phyloP scores from a whole-genome alignment of 2,329 filamentous ascomycete genomes.

The Colletotrichum navitas region DNA sequence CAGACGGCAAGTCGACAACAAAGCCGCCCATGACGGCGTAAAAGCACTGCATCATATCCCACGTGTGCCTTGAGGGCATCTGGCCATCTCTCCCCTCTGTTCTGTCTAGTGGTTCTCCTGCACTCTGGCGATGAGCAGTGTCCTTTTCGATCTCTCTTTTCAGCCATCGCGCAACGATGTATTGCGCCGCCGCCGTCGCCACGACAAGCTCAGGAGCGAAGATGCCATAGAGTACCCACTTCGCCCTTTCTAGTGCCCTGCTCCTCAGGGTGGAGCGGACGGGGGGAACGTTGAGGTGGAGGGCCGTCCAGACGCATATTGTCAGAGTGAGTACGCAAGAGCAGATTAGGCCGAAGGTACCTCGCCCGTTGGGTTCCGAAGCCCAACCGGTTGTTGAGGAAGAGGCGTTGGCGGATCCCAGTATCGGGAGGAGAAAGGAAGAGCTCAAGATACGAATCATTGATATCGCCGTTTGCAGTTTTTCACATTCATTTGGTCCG shows the following conservation, averaged over 20 bases:
- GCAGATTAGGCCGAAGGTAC: slow-evolving; percentile 49
- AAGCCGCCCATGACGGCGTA: slow-evolving; percentile 50
- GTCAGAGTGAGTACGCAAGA: slow-evolving; percentile 50
- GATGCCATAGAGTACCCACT: slow-evolving; percentile 49
- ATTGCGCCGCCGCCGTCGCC: slow-evolving; percentile 48
- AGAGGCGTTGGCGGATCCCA: neutral
- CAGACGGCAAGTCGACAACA: slow-evolving; percentile 40
- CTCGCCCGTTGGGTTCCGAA: slow-evolving; percentile 46
- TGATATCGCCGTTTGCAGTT: neutral
- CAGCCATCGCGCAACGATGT: slow-evolving; percentile 39
- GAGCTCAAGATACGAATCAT: neutral
- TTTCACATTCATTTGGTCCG: neutral
- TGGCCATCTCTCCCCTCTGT: neutral
- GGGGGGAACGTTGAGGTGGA: slow-evolving; percentile 52
- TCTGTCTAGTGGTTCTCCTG: rapidly evolving
- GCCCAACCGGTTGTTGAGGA: slow-evolving; percentile 14
- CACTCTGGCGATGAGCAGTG: neutral
- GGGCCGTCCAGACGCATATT: slow-evolving; percentile 51
- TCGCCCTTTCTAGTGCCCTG: slow-evolving; percentile 40
- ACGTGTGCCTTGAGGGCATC: slow-evolving; percentile 20
- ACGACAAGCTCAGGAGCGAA: slow-evolving; percentile 51
- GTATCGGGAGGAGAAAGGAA: neutral
- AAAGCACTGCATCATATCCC: slow-evolving; percentile 47
- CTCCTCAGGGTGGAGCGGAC: slow-evolving; percentile 21
- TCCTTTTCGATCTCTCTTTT: slow-evolving; percentile 35